Evolutionary conservation across 2,329 filamentous ascomycete species (phyloP).

Genomic region (Fusarium sp.): DNA sequence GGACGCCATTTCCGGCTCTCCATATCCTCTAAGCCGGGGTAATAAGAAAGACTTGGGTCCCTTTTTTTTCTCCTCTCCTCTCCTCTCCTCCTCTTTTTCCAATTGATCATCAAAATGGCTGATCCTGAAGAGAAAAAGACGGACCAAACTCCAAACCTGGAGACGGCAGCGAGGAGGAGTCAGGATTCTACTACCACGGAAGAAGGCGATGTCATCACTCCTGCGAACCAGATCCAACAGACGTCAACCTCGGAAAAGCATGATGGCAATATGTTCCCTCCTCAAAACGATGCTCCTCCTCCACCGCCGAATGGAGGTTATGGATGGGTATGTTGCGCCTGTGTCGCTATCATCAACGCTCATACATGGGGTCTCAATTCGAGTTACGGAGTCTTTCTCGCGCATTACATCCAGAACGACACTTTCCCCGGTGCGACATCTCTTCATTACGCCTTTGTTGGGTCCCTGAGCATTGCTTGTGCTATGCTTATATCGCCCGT

Average conservation of each 20-base stretch:
- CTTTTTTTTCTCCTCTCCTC: slow-evolving; percentile 17
- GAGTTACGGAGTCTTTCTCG: slow-evolving; percentile 63
- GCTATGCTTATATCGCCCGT: slow-evolving; percentile 76
- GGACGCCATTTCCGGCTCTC: slow-evolving; percentile 38
- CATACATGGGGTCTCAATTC: slow-evolving; percentile 81
- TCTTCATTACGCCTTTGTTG: slow-evolving; percentile 81
- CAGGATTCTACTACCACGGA: slow-evolving; percentile 37
- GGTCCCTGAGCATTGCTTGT: slow-evolving; percentile 53
- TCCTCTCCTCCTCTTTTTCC: neutral
- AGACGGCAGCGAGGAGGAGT: slow-evolving; percentile 22
- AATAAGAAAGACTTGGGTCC: slow-evolving; percentile 25
- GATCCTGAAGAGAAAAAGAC: slow-evolving; percentile 38
- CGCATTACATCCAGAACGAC: slow-evolving; percentile 66
- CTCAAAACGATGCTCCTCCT: slow-evolving; percentile 33
- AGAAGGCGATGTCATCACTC: slow-evolving; percentile 38
- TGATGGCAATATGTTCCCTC: slow-evolving; percentile 18
- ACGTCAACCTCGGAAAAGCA: slow-evolving; percentile 21
- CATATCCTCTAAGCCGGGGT: slow-evolving; percentile 26
- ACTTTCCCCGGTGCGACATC: slow-evolving; percentile 71
- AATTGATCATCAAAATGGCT: slow-evolving; percentile 13
- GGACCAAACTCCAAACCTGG: slow-evolving; percentile 13
- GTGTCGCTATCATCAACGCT: slow-evolving; percentile 65
- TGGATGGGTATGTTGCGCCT: slow-evolving; percentile 57
- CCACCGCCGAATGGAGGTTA: slow-evolving; percentile 70
- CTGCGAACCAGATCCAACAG: slow-evolving; percentile 20